A percentile compares a stretch with the other conserved stretches of the same genome.
Evolutionary conservation across 2,329 filamentous ascomycete species (phyloP).

Genomic region (Fusarium mexicanum): DNA sequence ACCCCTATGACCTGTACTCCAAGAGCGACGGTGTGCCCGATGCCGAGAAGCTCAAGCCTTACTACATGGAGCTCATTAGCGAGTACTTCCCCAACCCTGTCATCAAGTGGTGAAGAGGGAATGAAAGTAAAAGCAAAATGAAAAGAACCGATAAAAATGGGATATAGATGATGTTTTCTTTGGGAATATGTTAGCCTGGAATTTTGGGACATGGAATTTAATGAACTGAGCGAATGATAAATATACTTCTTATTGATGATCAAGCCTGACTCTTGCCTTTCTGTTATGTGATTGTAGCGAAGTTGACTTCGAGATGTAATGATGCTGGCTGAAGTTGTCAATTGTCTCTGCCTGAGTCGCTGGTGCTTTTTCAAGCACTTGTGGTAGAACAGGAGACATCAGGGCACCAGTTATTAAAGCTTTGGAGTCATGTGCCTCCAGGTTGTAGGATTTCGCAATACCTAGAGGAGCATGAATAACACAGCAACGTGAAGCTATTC

Average conservation of each 20-base stretch:
- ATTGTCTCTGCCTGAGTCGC: not conserved
- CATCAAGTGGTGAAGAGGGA: constrained; percentile 50
- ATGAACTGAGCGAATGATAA: constrained; percentile 21
- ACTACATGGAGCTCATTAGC: constrained; percentile 55
- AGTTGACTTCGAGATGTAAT: not conserved
- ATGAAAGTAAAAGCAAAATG: not conserved
- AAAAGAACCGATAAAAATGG: not conserved
- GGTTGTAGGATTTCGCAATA: not conserved
- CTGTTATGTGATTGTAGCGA: not conserved
- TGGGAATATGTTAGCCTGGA: constrained; percentile 8
- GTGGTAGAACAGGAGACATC: not conserved
- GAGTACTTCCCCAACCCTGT: constrained; percentile 55
- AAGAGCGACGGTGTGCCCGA: constrained; percentile 86
- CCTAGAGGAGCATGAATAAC: not conserved
- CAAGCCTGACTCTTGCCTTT: not conserved
- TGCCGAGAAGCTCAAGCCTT: constrained; percentile 76
- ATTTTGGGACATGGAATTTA: constrained; percentile 14
- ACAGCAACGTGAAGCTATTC: constrained; percentile 23
- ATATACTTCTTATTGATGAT: constrained; percentile 13
- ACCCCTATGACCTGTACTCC: constrained; percentile 91
- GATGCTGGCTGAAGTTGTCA: not conserved
- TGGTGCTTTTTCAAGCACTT: not conserved
- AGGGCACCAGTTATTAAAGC: too few relatives aligned
- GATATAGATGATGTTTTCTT: constrained; percentile 6
- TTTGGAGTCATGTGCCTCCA: not conserved